Base-by-base conservation (phyloP, 169 alveolate species). In the Plasmodium falciparum region DNA sequence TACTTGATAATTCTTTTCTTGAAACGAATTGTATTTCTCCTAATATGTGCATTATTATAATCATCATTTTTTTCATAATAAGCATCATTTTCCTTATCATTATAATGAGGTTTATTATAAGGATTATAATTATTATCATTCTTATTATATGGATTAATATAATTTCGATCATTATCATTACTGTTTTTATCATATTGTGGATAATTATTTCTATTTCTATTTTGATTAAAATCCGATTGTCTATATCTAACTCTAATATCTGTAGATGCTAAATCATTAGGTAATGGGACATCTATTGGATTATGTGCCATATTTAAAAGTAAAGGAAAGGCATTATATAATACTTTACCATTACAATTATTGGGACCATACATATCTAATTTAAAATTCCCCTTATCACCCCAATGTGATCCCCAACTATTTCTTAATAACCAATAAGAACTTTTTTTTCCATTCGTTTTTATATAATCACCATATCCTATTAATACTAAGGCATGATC, bases 401-500 rank as follows among this genome's bases (percentile, higher is more conserved):
- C 89, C 89, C 89, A 78, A 1, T 67, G 78, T 2, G 89, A 47
- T 1, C 89, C 89, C 89, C 89, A 78, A 29, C 89, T 78, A 58
- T 78, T 78, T 78, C 89, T 15, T n/a, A 78, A 6, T 50, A 78
- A 26, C 89, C 89, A 78, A 17, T 78, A 78, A 7, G 92, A 67
- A 49, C 93, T 73, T 52, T 65, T 78, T 17, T 78, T 74, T 12
- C 88, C 90, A 24, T 69, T 29, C 1, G 85, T 49, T 29, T 67
- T 73, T 47, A 80, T 39, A 69, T 89, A 89, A 43, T 67, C 83
- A 20, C 93, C 93, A 89, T 69, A 89, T 9, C 93, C 93, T 59
- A 89, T 89, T 70, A 89, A 47, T 20, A 72, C 83, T 73, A 89
- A 72, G 3, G 93, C 90, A 89, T 89, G 93, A 12, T 80, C 92